Evolutionary conservation across 441 rosid species (phyloP), one percentile per base, ranked within the genome.

Genomic region (Populus hybrid): DNA sequence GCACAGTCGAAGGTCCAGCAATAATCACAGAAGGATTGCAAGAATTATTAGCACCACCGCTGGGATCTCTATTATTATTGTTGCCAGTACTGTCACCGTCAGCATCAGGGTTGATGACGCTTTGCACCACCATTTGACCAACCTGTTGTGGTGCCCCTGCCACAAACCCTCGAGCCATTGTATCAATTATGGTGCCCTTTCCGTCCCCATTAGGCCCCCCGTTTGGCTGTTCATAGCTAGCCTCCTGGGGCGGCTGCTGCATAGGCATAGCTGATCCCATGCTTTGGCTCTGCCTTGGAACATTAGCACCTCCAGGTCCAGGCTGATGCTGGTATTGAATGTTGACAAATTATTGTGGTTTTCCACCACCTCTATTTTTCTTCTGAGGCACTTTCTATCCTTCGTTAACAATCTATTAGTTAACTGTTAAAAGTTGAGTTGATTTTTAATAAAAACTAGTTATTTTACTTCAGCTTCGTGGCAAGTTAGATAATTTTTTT

Each of bases 321-420:
- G 50, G 34, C 38, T 88, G 83, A 16, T 35, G 84, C 80, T 1
- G 89, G 85, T 0, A 67, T 64, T 2, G 82, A 72, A 84, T 77
- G 79, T 82, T 84, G 76, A 77, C 18, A 38, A 0, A 26, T 86
- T 82, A 38, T 80, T 18, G 82, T 85, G 88, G 26, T 40, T 67
- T 38, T 9, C 12, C 42, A 38, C 42, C 12, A 9, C 11, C 42
- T 10, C 36, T 34, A 34, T 34, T 38, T 10, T 38, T 38, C 12
- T 36, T 36, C 40, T 36, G 9, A 36, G 9, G 42, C 42, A 38
- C 12, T 38, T 10, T 10, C 42, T 10, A 38, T 38, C 42, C 2
- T 38, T 0, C 3, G 11, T 38, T 0, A 38, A 0, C 36, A 38
- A 10, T 38, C 42, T 38, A 38, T 38, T 38, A 38, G 42, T 38